Evolutionary conservation across 371 early-diverging fungal species (phyloP), one percentile per base, ranked within the genome.

Genomic region (Zancudomyces culisetae): DNA sequence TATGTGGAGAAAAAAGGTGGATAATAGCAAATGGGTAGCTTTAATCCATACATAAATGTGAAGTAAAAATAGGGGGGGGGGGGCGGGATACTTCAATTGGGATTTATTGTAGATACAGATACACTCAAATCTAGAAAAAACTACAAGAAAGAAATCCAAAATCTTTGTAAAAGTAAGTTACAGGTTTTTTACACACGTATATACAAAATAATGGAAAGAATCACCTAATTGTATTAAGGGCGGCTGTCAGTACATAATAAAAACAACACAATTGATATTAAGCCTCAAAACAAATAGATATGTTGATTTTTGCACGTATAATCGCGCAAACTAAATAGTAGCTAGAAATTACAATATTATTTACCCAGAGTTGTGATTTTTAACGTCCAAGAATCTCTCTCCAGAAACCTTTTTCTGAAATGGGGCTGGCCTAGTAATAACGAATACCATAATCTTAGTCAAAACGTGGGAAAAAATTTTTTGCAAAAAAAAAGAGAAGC

Each of bases 151-250:
- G n/a, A n/a, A n/a, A n/a, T n/a, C n/a, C n/a, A n/a, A n/a, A n/a
- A n/a, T n/a, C n/a, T n/a, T n/a, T n/a, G n/a, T n/a, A n/a, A n/a
- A n/a, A n/a, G n/a, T n/a, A n/a, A n/a, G n/a, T n/a, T n/a, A 40
- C 10, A n/a, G 10, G 15, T 43, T 35, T 43, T 68, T 68, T 40
- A 55, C 51, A 43, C 51, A 48, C 3, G 60, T 41, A 46, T 82
- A 85, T 45, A 79, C 78, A 57, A 80, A 85, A 56, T 85, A 85
- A 53, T 85, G 86, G 60, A 85, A 85, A 41, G 74, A 75, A 54
- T 49, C 57, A 52, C 58, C 65, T 65, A 30, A 43, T 21, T 8
- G 4, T 4, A 43, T 21, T 43, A 8, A 8, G 23, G 10, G 40
- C 40, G 10, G 40, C n/a, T n/a, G n/a, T n/a, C n/a, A n/a, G n/a